Base-by-base conservation (phyloP, 352 stramenopile genomes). In the Phytophthora europaea region DNA sequence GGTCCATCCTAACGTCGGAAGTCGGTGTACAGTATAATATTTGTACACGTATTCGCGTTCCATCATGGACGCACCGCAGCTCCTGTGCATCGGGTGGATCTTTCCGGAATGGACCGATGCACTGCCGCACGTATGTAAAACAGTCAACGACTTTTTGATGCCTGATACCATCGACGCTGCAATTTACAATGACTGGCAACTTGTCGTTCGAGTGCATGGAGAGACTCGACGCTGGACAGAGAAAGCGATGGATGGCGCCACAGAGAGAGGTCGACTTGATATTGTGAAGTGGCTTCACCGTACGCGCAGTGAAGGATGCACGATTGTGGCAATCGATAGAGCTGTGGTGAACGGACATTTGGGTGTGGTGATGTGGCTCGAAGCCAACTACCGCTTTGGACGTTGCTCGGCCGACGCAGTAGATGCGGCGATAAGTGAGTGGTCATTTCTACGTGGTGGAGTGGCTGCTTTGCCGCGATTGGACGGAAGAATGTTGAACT, bases 371-470 rank as follows among this genome's bases (percentile, higher is more conserved):
- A 54, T 53, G 18, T 65, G 58, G 58, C 38, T 65, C 9, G 6
- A 28, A 16, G 38, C 16, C 26, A 43, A 65, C 26, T 65, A 55
- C 40, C 13, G 15, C 38, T 53, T 55, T 22, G 13, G 10, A 31
- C 26, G 16, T 12, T 65, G 40, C 10, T 55, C 58, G 26, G 31
- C 18, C 16, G 40, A n/a, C 18, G 38, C 58, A 12, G 31, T 65
- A 13, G 52, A 55, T n/a, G 7, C 22, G 1, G 58, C 38, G 18
- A 45, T 45, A 45, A n/a, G 48, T 18, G 36, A 76, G 66, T 54
- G 61, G 71, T 15, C 66, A 78, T 22, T 54, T 67, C 9, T 61
- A 78, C 6, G 54, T 78, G 38, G 72, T 72, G 2, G 73, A 69
- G 45, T 73, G 59, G 52, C 59, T 77, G 47, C 9, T 23, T 53